Evolutionary conservation across 768 basidiomycete genomes (phyloP).

Genomic region (Glaciozyma martinii): DNA sequence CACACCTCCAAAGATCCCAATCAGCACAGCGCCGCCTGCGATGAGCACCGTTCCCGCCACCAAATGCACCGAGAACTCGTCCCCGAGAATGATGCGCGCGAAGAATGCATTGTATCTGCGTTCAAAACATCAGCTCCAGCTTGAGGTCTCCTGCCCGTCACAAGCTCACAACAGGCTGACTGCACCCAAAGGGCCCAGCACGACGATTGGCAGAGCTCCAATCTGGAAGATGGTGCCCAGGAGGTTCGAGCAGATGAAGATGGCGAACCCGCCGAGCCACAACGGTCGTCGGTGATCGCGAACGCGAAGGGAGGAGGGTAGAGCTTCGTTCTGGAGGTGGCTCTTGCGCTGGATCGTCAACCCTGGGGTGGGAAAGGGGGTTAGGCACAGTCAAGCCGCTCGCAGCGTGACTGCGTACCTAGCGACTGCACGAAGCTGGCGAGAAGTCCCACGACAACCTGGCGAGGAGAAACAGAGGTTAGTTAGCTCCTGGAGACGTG

Average conservation of each 20-base stretch:
- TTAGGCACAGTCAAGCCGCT: not conserved
- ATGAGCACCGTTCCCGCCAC: slow-evolving; percentile 62
- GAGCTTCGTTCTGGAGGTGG: slow-evolving; percentile 69
- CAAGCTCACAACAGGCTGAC: slow-evolving; percentile 59
- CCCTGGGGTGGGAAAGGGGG: slow-evolving; percentile 39
- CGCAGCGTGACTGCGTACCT: slow-evolving; percentile 39
- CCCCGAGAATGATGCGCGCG: slow-evolving; percentile 71
- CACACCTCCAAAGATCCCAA: slow-evolving; percentile 66
- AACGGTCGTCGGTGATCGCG: slow-evolving; percentile 74
- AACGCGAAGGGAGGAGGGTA: slow-evolving; percentile 56
- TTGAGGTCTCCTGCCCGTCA: too few relatives aligned
- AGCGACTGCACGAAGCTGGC: slow-evolving; percentile 83
- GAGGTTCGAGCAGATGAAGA: slow-evolving; percentile 82
- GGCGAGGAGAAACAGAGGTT: not conserved
- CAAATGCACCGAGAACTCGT: slow-evolving; percentile 76
- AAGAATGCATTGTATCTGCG: slow-evolving; percentile 77
- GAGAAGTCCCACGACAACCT: slow-evolving; percentile 54
- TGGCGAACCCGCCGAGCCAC: slow-evolving; percentile 76
- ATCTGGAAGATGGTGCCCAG: slow-evolving; percentile 70
- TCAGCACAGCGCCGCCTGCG: slow-evolving; percentile 75
- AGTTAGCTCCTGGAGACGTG: too few relatives aligned
- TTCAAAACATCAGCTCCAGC: too few relatives aligned
- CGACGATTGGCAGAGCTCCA: slow-evolving; percentile 84
- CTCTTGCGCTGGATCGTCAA: slow-evolving; percentile 89
- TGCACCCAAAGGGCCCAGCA: slow-evolving; percentile 85